Percentiles rank a stretch among this genome's conserved stretches.
phyloP scores from a whole-genome alignment of 441 rosid genomes.

The Gossypium lobatum region DNA sequence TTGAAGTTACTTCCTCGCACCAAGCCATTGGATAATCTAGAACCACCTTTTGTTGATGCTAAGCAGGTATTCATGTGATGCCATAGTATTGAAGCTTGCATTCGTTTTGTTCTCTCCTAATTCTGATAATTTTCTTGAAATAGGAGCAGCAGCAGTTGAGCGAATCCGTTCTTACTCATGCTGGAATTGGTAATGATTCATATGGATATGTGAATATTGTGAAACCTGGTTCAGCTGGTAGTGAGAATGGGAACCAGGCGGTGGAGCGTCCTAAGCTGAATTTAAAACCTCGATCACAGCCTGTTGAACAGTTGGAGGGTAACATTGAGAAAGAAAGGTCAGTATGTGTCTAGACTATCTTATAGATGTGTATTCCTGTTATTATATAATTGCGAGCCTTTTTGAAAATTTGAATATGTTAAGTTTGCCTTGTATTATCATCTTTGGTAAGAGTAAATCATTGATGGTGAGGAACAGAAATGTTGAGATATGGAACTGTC shows the following conservation, averaged over 20 bases:
- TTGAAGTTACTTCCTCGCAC: slow-evolving; percentile 59
- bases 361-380: background rate
- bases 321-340: slow-evolving; percentile 58
- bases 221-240: slow-evolving; percentile 34
- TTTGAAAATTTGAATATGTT: background rate
- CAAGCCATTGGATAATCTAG: slow-evolving; percentile 50
- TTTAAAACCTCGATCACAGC: slow-evolving; percentile 60
- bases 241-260: slow-evolving; percentile 42
- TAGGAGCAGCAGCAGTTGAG: slow-evolving; percentile 28
- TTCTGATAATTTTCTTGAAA: slow-evolving; percentile 19
- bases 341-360: background rate
- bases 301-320: slow-evolving; percentile 41
- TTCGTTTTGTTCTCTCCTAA: slow-evolving; percentile 8
- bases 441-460: background rate
- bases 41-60: slow-evolving; percentile 33
- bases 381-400: background rate
- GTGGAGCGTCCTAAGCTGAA: slow-evolving; percentile 54
- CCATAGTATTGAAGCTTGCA: background rate
- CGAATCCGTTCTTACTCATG: slow-evolving; percentile 23
- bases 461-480: background rate
- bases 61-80: slow-evolving; percentile 33
- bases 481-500: background rate
- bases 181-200: slow-evolving; percentile 28
- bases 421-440: background rate
- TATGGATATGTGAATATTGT: slow-evolving; percentile 28